phyloP scores from a whole-genome alignment of 768 basidiomycete species.

The Glaciozyma antarctica region DNA sequence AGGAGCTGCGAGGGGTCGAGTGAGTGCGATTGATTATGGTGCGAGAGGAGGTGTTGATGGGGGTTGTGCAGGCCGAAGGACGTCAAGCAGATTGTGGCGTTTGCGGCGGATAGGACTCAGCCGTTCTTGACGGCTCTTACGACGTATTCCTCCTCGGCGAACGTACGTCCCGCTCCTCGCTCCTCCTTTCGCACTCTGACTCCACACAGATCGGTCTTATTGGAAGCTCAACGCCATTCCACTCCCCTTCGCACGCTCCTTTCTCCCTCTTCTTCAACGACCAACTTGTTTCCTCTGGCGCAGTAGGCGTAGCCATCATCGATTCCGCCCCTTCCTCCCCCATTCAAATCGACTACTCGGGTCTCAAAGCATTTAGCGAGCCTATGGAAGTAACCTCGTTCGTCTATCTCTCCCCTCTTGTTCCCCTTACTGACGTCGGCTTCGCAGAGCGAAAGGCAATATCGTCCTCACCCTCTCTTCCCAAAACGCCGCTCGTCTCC shows the following conservation, averaged over 20 bases:
- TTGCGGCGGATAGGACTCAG: conserved; percentile 23
- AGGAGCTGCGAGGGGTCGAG: conserved; percentile 7
- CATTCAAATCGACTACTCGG: conserved; percentile 11
- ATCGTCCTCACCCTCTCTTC: conserved; percentile 21
- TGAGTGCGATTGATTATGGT: neutral
- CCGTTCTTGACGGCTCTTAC: conserved; percentile 20
- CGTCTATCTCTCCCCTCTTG: neutral
- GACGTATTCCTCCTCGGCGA: conserved; percentile 1
- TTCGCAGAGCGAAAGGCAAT: conserved; percentile 21
- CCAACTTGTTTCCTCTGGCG: neutral
- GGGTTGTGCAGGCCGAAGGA: neutral
- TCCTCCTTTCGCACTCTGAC: neutral
- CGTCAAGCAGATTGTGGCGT: conserved; percentile 19
- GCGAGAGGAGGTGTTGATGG: neutral
- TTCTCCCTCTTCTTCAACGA: conserved; percentile 17
- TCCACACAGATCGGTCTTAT: conserved; percentile 17
- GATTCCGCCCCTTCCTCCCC: neutral
- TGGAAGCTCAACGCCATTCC: conserved; percentile 25
- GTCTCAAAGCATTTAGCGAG: conserved; percentile 1
- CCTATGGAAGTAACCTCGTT: conserved; percentile 18
- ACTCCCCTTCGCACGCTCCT: conserved; percentile 1
- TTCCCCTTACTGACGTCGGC: neutral
- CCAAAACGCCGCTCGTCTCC: conserved; percentile 24
- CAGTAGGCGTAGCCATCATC: conserved; percentile 23
- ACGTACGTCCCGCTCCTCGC: conserved; percentile 1